Evolutionary conservation across 257 asterid species (phyloP).

Genomic region (Ballota nigra): DNA sequence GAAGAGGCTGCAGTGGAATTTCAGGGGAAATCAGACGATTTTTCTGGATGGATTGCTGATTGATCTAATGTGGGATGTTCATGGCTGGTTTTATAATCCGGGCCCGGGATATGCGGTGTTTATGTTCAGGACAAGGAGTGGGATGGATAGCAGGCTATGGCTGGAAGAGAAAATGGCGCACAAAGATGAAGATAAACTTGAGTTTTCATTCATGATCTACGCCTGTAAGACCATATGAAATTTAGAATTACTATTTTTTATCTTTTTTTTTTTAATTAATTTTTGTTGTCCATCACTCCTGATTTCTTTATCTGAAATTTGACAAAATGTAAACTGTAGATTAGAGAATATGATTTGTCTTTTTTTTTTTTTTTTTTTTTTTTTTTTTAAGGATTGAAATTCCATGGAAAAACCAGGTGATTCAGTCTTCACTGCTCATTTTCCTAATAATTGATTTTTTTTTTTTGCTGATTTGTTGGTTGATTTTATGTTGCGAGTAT

Average conservation of each 20-base stretch:
- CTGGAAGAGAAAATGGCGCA: conserved; percentile 63
- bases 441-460: conserved; percentile 7
- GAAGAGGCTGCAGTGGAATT: conserved; percentile 93
- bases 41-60: conserved; percentile 77
- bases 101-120: conserved; percentile 65
- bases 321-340: conserved; percentile 21
- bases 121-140: conserved; percentile 90
- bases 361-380: background rate
- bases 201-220: conserved; percentile 73
- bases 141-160: conserved; percentile 91
- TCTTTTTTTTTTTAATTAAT: conserved; percentile 14
- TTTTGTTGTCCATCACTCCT: conserved; percentile 13
- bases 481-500: background rate
- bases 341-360: background rate
- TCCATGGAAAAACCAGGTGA: background rate
- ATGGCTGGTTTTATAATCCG: conserved; percentile 71
- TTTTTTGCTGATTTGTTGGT: background rate
- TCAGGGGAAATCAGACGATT: conserved; percentile 88
- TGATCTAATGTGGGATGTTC: conserved; percentile 97
- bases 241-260: background rate
- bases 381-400: background rate
- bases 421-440: background rate
- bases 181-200: conserved; percentile 62
- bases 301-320: background rate
- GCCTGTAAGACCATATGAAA: conserved; percentile 55